Evolutionary conservation across 139 green algal species (phyloP).

Genomic region (Chlorella sp.): DNA sequence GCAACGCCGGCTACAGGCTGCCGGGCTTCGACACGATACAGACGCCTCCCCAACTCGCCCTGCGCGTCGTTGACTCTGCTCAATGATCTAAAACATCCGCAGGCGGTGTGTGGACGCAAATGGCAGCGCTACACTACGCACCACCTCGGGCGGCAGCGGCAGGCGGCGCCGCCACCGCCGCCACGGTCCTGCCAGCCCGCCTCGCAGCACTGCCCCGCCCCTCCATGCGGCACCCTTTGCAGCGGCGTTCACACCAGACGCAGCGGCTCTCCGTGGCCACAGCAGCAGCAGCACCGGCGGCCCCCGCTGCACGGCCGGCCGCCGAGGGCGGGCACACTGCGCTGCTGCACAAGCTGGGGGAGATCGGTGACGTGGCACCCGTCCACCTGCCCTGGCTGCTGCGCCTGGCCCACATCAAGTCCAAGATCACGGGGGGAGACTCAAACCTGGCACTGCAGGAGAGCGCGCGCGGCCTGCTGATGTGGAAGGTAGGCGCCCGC

Average conservation of each 20-base stretch:
- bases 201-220: not conserved
- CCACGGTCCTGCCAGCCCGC: not conserved
- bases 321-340: constrained; percentile 37
- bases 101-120: not conserved
- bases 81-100: no score
- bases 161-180: not conserved
- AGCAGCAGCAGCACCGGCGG: not conserved
- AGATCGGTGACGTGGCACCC: constrained; percentile 73
- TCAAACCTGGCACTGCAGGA: constrained; percentile 59
- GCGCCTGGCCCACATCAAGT: constrained; percentile 74
- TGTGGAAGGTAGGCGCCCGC: constrained; percentile 56
- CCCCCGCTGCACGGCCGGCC: not conserved
- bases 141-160: not conserved
- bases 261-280: not conserved
- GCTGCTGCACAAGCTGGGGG: constrained; percentile 77
- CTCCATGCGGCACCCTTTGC: not conserved
- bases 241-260: not conserved
- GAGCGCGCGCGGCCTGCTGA: constrained; percentile 55
- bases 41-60: no score
- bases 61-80: no score
- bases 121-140: not conserved
- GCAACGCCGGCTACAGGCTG: no score
- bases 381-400: constrained; percentile 79
- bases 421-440: constrained; percentile 44
- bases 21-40: no score